Evolutionary conservation across 2,329 filamentous ascomycete genomes (phyloP), one percentile per base, ranked within the genome.

Genomic region (Exophiala alcalophila): DNA sequence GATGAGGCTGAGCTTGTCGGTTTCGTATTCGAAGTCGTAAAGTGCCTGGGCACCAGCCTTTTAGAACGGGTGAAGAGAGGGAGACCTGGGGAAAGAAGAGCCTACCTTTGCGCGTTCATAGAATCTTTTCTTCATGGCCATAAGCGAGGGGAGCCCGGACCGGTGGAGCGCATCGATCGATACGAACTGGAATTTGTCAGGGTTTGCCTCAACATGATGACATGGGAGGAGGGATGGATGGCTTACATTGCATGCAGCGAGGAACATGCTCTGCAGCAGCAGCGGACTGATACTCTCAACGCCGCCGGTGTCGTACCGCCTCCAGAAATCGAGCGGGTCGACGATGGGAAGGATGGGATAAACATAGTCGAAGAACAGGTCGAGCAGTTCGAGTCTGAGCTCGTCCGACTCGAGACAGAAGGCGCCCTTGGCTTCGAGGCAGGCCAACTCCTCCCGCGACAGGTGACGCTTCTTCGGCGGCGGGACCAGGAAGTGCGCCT

Each of bases 261-360:
- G 65, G 34, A 66, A 66, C 15, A 67, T 58, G 41, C 62, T 64
- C 63, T 65, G 68, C 7, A 68, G 50, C 1, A 69, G 51, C n/a
- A 68, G 27, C 10, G 35, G 46, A 20, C 46, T 45, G 14, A 43
- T 36, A 15, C 16, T 37, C 3, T 15, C 21, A 16, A 28, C 15
- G 5, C 31, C 36, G 19, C 28, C 26, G 8, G 30, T 12, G 6
- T 49, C 46, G 36, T 35, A 45, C 3, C 27, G 35, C 20, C 43
- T 35, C 18, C 31, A 26, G 33, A 49, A 45, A 12, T 36, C 36
- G 21, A 37, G 28, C 10, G 37, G 35, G 23, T 45, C 36, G 10
- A 45, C 10, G 18, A 49, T 39, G 3, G 46, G 46, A 15, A 49
- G 28, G 7, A 41, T 26, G 8, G 46, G 46, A 18, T 41, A 43